A percentile compares a stretch with the other conserved stretches of the same genome.
Conservation (phyloP, 306 rosid species). For the Casuarina cunninghamiana region DNA sequence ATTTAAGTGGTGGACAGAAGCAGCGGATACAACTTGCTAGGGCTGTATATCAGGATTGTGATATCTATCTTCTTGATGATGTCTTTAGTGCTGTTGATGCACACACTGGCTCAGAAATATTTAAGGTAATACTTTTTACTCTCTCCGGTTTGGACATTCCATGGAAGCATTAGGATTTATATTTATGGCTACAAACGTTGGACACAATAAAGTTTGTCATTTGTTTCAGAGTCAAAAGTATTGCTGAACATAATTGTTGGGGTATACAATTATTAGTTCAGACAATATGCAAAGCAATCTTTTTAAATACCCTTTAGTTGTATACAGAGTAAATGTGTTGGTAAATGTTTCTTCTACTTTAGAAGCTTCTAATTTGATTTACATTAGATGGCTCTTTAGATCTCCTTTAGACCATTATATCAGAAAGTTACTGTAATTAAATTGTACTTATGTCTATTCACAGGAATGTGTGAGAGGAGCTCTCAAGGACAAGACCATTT, state of each 20-base stretch:
- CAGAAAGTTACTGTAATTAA: neutral
- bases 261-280: neutral
- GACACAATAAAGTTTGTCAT: neutral
- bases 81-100: conserved; percentile 99
- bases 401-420: neutral
- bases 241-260: neutral
- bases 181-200: neutral
- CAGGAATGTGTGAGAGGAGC: conserved; percentile 94
- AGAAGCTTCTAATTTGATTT: neutral
- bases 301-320: neutral
- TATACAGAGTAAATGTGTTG: neutral
- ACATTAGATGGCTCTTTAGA: neutral
- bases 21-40: conserved; percentile 95
- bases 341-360: neutral
- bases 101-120: conserved; percentile 92
- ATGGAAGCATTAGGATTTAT: neutral
- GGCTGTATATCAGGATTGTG: conserved; percentile 87
- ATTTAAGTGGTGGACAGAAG: conserved; percentile 96
- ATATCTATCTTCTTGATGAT: conserved; percentile 90
- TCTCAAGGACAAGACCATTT: conserved; percentile 72
- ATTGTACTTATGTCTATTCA: conserved; percentile 2
- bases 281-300: neutral
- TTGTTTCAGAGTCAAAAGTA: neutral
- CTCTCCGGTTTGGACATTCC: neutral
- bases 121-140: conserved; percentile 53